Evolutionary conservation across 1,139 yeast genomes (phyloP).

Genomic region (Geotrichum australiense): DNA sequence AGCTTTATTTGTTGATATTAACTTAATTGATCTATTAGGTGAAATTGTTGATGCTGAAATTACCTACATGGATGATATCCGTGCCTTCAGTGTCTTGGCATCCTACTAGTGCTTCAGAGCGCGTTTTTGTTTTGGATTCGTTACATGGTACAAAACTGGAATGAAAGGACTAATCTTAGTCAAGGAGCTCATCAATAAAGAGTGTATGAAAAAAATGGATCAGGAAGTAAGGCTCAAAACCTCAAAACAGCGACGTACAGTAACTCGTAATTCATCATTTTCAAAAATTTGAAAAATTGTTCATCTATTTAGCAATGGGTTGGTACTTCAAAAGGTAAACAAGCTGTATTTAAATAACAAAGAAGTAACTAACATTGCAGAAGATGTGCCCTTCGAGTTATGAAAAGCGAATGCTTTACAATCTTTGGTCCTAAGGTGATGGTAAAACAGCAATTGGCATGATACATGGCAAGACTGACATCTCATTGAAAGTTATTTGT

Average conservation of each 20-base stretch:
- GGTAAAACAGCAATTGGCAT: constrained; percentile 76
- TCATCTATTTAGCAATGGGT: constrained; percentile 24
- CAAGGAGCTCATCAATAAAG: not conserved
- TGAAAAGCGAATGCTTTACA: constrained; percentile 33
- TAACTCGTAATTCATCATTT: constrained; percentile 17
- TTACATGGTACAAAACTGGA: constrained; percentile 36
- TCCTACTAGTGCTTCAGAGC: constrained; percentile 30
- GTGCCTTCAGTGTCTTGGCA: constrained; percentile 35
- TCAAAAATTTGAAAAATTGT: constrained; percentile 19
- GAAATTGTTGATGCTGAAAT: constrained; percentile 21
- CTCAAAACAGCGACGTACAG: constrained; percentile 18
- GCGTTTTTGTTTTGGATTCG: constrained; percentile 23
- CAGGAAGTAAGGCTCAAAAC: constrained; percentile 12
- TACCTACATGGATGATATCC: constrained; percentile 29
- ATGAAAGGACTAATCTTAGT: constrained; percentile 9
- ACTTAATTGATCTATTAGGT: constrained; percentile 33
- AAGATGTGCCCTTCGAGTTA: constrained; percentile 34
- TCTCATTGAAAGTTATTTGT: constrained; percentile 30
- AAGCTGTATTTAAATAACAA: constrained; percentile 26
- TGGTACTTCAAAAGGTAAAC: constrained; percentile 29
- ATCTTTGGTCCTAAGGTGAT: constrained; percentile 90
- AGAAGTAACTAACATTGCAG: constrained; percentile 24
- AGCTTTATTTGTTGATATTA: constrained; percentile 33
- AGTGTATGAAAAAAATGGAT: not conserved
- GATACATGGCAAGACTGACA: constrained; percentile 47